Percentiles rank a stretch among this genome's conserved stretches.
Conservation (phyloP, 108 stramenopile species). For the Fragilariopsis cylindrus region DNA sequence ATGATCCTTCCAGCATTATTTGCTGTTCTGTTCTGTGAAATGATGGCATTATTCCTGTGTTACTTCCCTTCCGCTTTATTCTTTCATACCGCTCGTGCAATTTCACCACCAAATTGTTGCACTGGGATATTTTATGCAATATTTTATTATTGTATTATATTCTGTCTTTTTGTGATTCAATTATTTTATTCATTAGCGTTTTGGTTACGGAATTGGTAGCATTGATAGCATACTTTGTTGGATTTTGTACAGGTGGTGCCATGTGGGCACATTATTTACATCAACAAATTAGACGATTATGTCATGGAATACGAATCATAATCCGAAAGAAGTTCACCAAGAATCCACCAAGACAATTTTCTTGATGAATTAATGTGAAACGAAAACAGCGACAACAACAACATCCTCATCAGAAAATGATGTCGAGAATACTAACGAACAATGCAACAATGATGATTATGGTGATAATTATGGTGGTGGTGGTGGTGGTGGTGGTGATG, state of each 20-base stretch:
- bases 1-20: slow-evolving; percentile 8
- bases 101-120: slow-evolving; percentile 17
- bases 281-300: slow-evolving; percentile 25
- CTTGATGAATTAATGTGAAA: background rate
- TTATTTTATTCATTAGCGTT: slow-evolving; percentile 18
- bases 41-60: background rate
- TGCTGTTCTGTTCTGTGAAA: slow-evolving; percentile 11
- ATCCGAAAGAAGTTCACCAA: slow-evolving; percentile 10
- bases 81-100: slow-evolving; percentile 8
- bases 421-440: too few relatives aligned
- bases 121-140: slow-evolving; percentile 25
- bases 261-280: slow-evolving; percentile 18
- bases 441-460: too few relatives aligned
- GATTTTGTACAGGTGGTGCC: slow-evolving; percentile 23
- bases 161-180: slow-evolving; percentile 15
- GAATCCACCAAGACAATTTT: slow-evolving; percentile 21
- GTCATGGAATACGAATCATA: slow-evolving; percentile 23
- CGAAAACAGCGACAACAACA: too few relatives aligned
- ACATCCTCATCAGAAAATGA: too few relatives aligned
- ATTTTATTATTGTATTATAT: slow-evolving; percentile 19
- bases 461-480: too few relatives aligned
- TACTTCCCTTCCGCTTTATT: slow-evolving; percentile 8
- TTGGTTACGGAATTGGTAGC: slow-evolving; percentile 14
- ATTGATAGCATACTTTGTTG: slow-evolving; percentile 2
- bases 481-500: too few relatives aligned